Conservation (phyloP, 495 filamentous ascomycete genomes). For the Lepraria neglecta region DNA sequence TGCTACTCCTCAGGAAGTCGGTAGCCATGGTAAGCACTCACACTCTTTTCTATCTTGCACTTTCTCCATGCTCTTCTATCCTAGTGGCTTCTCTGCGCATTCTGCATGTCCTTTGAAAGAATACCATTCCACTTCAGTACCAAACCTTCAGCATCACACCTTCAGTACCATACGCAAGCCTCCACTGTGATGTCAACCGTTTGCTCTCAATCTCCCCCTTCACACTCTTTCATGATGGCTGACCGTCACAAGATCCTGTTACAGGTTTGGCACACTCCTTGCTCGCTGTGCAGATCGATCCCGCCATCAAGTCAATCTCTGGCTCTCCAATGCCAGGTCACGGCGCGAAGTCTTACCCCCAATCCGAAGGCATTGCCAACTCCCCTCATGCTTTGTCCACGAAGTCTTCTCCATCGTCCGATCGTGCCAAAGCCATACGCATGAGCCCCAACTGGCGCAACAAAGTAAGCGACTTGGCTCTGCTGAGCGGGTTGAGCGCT, state of each 20-base stretch:
- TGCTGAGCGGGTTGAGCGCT: too few relatives aligned
- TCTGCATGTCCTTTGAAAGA: background rate
- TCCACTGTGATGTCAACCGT: too few relatives aligned
- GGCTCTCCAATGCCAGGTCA: slow-evolving; percentile 23
- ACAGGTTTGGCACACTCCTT: slow-evolving; percentile 21
- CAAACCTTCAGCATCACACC: background rate
- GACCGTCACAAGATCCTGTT: background rate
- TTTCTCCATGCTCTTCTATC: background rate
- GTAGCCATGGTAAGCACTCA: slow-evolving; percentile 23
- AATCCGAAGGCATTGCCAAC: background rate
- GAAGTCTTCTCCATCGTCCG: slow-evolving; percentile 12
- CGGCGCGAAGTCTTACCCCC: slow-evolving; percentile 13
- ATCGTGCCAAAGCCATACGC: slow-evolving; percentile 16
- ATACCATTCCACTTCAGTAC: background rate
- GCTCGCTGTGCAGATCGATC: slow-evolving; percentile 20
- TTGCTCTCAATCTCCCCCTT: too few relatives aligned
- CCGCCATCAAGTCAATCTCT: slow-evolving; percentile 22
- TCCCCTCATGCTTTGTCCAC: slow-evolving; percentile 1
- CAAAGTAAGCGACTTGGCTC: background rate
- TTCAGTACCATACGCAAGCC: too few relatives aligned
- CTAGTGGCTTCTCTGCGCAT: background rate
- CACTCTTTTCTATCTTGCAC: background rate
- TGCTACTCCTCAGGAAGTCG: slow-evolving; percentile 28
- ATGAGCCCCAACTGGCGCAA: slow-evolving; percentile 20
- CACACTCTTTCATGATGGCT: background rate